These are phyloP conservation scores for Silene conica DNA, from an alignment of 148 eudicot genomes.

Conservation along the genomic window DNA sequence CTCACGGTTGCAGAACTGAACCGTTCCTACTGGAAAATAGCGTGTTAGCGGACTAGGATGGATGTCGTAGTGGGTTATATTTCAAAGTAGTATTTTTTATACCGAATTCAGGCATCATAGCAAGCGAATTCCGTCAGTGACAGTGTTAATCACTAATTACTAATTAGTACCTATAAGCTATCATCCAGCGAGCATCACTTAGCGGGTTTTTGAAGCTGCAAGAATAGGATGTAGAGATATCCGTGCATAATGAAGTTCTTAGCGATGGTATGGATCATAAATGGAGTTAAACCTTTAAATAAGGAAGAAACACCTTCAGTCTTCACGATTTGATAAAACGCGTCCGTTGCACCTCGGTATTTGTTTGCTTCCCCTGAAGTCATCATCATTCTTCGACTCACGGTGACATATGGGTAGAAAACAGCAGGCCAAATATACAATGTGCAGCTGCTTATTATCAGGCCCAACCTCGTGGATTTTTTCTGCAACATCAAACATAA, in stretches of 20 bases:
- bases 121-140: too few species aligned
- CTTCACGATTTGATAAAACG: conserved; percentile 15
- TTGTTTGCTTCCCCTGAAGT: conserved; percentile 25
- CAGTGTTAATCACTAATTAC: too few species aligned
- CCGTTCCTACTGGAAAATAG: too few species aligned
- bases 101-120: too few species aligned
- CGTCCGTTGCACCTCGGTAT: conserved; percentile 21
- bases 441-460: too few species aligned
- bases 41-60: too few species aligned
- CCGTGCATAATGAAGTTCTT: background rate
- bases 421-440: too few species aligned
- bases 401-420: conserved; percentile 21
- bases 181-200: background rate
- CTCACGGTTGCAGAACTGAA: too few species aligned
- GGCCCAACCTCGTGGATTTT: background rate
- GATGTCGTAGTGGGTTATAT: too few species aligned
- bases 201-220: background rate
- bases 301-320: conserved; percentile 21
- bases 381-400: conserved; percentile 33
- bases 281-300: conserved; percentile 15
- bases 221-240: background rate
- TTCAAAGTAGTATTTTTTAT: too few species aligned
- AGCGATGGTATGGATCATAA: background rate
- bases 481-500: conserved; percentile 9
- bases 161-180: too few species aligned